Conservation (phyloP, 768 basidiomycete species). For the Amyloporia xantha region DNA sequence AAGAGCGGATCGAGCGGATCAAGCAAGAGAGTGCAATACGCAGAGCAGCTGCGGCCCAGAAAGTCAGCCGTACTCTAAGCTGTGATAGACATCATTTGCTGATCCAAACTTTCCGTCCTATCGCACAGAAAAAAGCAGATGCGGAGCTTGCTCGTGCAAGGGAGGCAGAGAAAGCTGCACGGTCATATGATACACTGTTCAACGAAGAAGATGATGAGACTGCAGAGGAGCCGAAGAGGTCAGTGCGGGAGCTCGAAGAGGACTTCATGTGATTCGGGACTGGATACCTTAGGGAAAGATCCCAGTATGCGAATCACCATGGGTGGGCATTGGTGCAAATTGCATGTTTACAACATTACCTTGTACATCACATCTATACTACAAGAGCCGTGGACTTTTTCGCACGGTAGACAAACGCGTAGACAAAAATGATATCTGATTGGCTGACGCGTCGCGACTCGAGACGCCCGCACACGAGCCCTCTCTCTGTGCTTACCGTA, state of each 20-base stretch:
- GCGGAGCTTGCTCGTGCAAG: constrained; percentile 64
- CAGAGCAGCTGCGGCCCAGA: constrained; percentile 55
- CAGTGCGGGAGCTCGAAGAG: constrained; percentile 73
- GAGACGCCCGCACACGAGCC: too few species aligned
- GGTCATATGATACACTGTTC: constrained; percentile 83
- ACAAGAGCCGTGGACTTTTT: too few species aligned
- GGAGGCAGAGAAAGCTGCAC: constrained; percentile 81
- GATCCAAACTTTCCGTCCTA: background rate
- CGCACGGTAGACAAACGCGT: too few species aligned
- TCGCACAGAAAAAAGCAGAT: constrained; percentile 71
- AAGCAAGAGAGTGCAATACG: constrained; percentile 67
- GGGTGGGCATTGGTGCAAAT: too few species aligned
- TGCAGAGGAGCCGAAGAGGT: constrained; percentile 40
- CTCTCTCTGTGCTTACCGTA: too few species aligned
- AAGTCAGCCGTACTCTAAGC: constrained; percentile 45
- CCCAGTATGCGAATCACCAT: too few species aligned
- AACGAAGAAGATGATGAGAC: constrained; percentile 41
- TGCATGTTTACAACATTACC: too few species aligned
- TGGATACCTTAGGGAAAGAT: too few species aligned
- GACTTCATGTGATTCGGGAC: constrained; percentile 83
- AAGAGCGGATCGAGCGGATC: constrained; percentile 74
- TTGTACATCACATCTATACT: too few species aligned
- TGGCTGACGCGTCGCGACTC: too few species aligned
- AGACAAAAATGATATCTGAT: too few species aligned
- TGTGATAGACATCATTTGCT: too few species aligned